Conservation (phyloP, 1,284 basidiomycete genomes). For the Papiliotrema terrestris region DNA sequence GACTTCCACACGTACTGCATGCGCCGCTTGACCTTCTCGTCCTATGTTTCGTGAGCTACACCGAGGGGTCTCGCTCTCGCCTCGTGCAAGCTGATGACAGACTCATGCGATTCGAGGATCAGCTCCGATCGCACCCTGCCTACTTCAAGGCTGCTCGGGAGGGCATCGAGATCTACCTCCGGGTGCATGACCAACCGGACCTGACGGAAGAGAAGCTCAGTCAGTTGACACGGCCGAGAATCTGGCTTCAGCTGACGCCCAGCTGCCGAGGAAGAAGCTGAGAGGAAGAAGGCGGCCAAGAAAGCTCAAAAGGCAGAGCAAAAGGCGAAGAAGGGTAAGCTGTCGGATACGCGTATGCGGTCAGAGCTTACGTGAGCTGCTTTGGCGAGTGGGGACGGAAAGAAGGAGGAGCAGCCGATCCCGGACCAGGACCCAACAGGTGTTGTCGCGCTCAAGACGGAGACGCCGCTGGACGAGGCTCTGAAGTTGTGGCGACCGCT, state of each 20-base stretch:
- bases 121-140: constrained; percentile 66
- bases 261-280: constrained; percentile 48
- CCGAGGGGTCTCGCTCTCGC: neutral
- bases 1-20: constrained; percentile 97
- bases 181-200: constrained; percentile 69
- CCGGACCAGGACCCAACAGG: constrained; percentile 82
- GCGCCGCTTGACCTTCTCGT: constrained; percentile 80
- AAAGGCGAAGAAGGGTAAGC: constrained; percentile 66
- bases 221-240: constrained; percentile 7
- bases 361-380: constrained; percentile 22
- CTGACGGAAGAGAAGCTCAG: constrained; percentile 50
- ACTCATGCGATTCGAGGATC: constrained; percentile 78
- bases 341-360: neutral
- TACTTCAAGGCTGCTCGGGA: constrained; percentile 73
- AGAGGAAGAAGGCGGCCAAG: constrained; percentile 66
- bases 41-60: constrained; percentile 72
- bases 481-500: constrained; percentile 70
- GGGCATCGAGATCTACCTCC: constrained; percentile 72
- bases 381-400: constrained; percentile 61
- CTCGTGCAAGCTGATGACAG: constrained; percentile 48
- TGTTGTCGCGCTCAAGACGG: constrained; percentile 60
- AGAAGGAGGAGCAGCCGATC: constrained; percentile 59
- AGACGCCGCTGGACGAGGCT: constrained; percentile 73
- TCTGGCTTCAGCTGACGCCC: constrained; percentile 1
- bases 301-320: constrained; percentile 89